phyloP scores from a whole-genome alignment of 805 yeast species.

The Kodamaea lidongshanica region DNA sequence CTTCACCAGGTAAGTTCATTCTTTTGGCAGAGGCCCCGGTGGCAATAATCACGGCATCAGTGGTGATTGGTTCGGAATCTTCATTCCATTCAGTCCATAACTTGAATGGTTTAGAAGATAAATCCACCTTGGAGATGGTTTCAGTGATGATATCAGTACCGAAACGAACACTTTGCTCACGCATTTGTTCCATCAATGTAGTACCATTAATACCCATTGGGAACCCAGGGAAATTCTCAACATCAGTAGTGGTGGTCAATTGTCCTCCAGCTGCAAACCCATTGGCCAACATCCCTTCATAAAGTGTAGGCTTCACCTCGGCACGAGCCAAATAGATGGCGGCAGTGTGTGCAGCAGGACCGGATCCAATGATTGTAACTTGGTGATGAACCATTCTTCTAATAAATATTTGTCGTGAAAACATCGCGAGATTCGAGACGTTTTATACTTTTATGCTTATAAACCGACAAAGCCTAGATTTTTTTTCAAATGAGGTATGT shows the following conservation, averaged over 20 bases:
- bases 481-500: no score
- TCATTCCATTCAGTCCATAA: conserved; percentile 95
- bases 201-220: conserved; percentile 88
- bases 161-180: conserved; percentile 75
- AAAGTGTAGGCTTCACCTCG: conserved; percentile 85
- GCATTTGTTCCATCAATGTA: conserved; percentile 89
- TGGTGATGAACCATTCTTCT: conserved; percentile 71
- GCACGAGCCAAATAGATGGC: conserved; percentile 97
- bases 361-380: conserved; percentile 90
- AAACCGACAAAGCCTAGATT: conserved; percentile 3
- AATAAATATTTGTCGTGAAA: conserved; percentile 2
- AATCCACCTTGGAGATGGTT: conserved; percentile 88
- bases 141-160: conserved; percentile 95
- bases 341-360: conserved; percentile 99
- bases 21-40: conserved; percentile 99
- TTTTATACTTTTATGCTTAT: conserved; percentile 3
- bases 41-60: conserved; percentile 89
- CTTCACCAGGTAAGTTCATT: conserved; percentile 92
- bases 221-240: conserved; percentile 99
- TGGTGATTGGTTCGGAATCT: conserved; percentile 82
- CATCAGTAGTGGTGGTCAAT: conserved; percentile 96
- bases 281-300: conserved; percentile 95
- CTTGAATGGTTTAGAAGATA: conserved; percentile 85
- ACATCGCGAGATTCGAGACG: conserved; percentile 1
- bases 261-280: conserved; percentile 99